Evolutionary conservation across 148 eudicot species (phyloP), one percentile per base, ranked within the genome.

Genomic region (Gaultheria prostrata): DNA sequence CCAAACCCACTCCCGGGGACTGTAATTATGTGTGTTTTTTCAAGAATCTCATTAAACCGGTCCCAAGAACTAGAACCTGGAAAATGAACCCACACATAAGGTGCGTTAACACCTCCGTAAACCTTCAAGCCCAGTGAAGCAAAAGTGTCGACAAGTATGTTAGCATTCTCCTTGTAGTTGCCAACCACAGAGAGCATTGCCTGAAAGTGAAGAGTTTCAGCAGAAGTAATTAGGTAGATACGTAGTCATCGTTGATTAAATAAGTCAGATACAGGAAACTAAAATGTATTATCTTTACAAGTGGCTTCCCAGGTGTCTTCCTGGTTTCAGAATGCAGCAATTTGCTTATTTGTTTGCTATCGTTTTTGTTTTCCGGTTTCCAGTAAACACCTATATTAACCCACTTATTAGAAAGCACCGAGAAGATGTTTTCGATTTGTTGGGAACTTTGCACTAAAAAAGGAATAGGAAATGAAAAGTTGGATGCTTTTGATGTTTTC

Each of bases 41-140:
- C 91, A 1, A 93, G 90, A 82, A 95, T 92, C 33, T 93, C 89
- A n/a, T 87, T 85, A 73, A 94, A 95, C 7, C 91, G 87, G 56
- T 94, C 94, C 98, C 96, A 95, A 1, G 98, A 95, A 53, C 86
- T 88, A 17, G 84, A 85, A n/a, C 98, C 98, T 24, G 95, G 98
- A 63, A 94, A 95, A 77, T 93, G 94, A 76, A 95, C 93, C 98
- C 93, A 94, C 28, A 95, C 73, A 83, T 92, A 94, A 6, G 98
- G 98, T 67, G 98, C 96, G 54, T 95, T 94, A 63, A 84, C 83
- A 1, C 98, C 94, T 28, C 98, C 96, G 72, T 95, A 90, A 12
- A 91, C 95, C 33, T 86, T 85, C 6, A 93, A 83, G 4, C 92
- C 95, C 20, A 92, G 75, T 13, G 93, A 88, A 61, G 85, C 54